Evolutionary conservation across 768 basidiomycete genomes (phyloP), one percentile per base, ranked within the genome.

Genomic region (Tulasnella sp.): DNA sequence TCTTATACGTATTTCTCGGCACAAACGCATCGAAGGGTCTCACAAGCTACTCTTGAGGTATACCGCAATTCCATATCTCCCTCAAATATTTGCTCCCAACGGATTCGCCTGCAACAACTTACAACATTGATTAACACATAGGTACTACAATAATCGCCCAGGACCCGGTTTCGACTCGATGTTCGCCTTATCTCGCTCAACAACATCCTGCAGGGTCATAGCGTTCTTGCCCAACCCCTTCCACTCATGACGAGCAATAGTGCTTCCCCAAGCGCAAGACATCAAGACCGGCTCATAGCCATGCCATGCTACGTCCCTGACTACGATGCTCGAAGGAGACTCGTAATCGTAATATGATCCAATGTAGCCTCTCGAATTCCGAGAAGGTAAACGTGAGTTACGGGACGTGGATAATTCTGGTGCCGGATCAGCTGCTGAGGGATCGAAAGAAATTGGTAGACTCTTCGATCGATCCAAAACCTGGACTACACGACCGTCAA

Each of bases 241-340:
- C 88, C 91, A 99, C 66, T 96, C 88, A 58, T 99, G 95, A 58
- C 84, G 73, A 4, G 92, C 93, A 20, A 99, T 76, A 10, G 81
- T 78, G 39, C 65, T 50, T 25, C 63, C 54, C 93, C 95, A 98
- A 3, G 79, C 90, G 5, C 85, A 87, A 56, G 84, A 90, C 80
- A 99, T 83, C 41, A 99, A 62, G 19, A 83, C 79, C 33, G 93
- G 91, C 71, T 92, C 82, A 77, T 84, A 62, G 13, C 84, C 78
- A 63, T 90, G 89, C 95, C 95, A 99, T 62, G 84, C 84, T 55
- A 96, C 90, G 61, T 98, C 93, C 37, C 93, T 79, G 3, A 96
- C 91, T 56, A 61, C 57, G 45, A n/a, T n/a, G n/a, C 16, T 45
- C 25, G 50, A 12, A 47, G 10, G 47, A 13, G 9, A 40, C 19